Percentiles rank a stretch among this genome's conserved stretches.
Conservation (phyloP, 352 stramenopile species). For the Globisporangium radiosum region DNA sequence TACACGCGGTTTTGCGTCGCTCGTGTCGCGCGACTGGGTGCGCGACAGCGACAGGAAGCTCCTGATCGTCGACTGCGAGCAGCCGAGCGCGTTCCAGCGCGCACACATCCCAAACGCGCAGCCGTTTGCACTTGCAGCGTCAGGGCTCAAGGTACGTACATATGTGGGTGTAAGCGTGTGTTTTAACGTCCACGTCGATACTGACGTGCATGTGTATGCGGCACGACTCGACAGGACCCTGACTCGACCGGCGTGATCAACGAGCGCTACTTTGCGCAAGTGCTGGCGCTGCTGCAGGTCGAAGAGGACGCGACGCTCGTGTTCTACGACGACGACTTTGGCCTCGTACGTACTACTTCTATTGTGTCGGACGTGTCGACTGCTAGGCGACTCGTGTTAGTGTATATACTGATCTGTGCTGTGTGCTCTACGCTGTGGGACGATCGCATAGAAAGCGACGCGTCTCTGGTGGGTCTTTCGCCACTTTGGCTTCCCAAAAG, state of each 20-base stretch:
- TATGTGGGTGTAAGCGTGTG: not conserved
- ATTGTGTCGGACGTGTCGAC: not conserved
- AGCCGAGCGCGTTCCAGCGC: slow-evolving; percentile 37
- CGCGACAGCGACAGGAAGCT: slow-evolving; percentile 19
- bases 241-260: slow-evolving; percentile 40
- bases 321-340: slow-evolving; percentile 75
- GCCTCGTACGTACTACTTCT: slow-evolving; percentile 27
- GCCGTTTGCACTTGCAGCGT: slow-evolving; percentile 30
- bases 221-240: slow-evolving; percentile 23
- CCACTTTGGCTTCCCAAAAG: slow-evolving; percentile 64
- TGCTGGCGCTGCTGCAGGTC: slow-evolving; percentile 38
- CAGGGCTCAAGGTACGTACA: slow-evolving; percentile 37
- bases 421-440: not conserved
- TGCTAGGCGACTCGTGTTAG: too few relatives aligned
- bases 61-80: slow-evolving; percentile 55
- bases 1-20: slow-evolving; percentile 20
- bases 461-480: slow-evolving; percentile 78
- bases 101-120: slow-evolving; percentile 21
- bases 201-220: not conserved
- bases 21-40: slow-evolving; percentile 38
- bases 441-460: slow-evolving; percentile 34
- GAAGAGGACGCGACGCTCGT: slow-evolving; percentile 50
- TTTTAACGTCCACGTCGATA: too few relatives aligned
- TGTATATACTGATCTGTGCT: too few relatives aligned
- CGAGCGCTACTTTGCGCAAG: slow-evolving; percentile 29